phyloP scores from a whole-genome alignment of 495 filamentous ascomycete genomes.

The Astrocystis sublimbata region DNA sequence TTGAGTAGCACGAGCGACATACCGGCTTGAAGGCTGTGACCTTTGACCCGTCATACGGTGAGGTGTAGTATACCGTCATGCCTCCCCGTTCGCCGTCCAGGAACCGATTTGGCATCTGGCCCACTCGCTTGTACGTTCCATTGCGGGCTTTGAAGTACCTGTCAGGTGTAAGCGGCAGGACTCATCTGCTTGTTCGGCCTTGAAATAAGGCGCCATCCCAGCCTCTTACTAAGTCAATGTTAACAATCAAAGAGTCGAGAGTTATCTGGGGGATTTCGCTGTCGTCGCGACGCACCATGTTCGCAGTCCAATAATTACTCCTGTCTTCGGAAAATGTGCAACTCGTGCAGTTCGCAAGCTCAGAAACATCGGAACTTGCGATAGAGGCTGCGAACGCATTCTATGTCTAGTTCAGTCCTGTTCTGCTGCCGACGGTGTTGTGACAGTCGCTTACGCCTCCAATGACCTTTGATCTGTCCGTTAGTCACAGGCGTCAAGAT shows the following conservation, averaged over 20 bases:
- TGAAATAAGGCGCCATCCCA: neutral
- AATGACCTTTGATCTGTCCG: neutral
- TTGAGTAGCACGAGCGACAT: neutral
- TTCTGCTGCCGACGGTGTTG: neutral
- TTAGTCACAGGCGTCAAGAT: neutral
- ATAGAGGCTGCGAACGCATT: constrained; percentile 35
- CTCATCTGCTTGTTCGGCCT: neutral
- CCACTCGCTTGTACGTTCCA: constrained; percentile 37
- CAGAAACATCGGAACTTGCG: constrained; percentile 23
- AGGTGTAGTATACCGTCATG: constrained; percentile 48
- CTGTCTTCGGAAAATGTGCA: constrained; percentile 36
- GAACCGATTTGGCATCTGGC: constrained; percentile 38
- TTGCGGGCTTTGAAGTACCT: neutral
- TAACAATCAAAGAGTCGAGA: neutral
- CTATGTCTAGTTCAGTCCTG: neutral
- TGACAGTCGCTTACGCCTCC: neutral
- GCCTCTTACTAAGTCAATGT: neutral
- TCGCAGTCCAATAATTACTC: constrained; percentile 48
- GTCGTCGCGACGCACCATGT: constrained; percentile 38
- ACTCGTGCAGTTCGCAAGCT: constrained; percentile 32
- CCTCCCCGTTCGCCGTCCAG: constrained; percentile 35
- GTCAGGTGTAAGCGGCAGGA: neutral
- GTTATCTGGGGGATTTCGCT: constrained; percentile 28
- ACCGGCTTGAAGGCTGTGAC: constrained; percentile 36
- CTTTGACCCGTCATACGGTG: constrained; percentile 32